Conservation (phyloP, 2,329 filamentous ascomycete species). For the Neonectria magnoliae region DNA sequence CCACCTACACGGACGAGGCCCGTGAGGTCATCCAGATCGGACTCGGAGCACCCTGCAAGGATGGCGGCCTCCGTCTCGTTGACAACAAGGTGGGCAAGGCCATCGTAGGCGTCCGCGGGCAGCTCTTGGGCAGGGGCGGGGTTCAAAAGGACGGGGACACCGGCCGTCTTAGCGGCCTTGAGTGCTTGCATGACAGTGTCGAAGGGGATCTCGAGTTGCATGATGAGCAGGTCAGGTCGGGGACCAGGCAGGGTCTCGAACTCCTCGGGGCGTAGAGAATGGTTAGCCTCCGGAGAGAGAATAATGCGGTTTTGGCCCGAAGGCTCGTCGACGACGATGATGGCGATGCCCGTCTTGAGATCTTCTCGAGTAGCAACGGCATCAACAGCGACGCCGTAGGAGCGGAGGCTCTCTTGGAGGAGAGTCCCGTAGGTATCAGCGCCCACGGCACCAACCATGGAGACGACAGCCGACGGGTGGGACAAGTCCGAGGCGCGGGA, state of each 20-base stretch:
- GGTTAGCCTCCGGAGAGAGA: constrained; percentile 77
- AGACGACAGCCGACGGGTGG: constrained; percentile 57
- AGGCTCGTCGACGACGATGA: constrained; percentile 79
- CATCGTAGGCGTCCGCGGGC: constrained; percentile 71
- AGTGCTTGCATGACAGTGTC: constrained; percentile 72
- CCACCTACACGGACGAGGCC: constrained; percentile 60
- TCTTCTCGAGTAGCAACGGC: constrained; percentile 57
- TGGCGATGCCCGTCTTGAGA: constrained; percentile 73
- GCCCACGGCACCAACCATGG: constrained; percentile 81
- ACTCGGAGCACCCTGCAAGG: constrained; percentile 66
- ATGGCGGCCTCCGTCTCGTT: constrained; percentile 91
- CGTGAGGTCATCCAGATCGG: constrained; percentile 57
- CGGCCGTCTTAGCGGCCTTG: constrained; percentile 55
- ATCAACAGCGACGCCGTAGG: constrained; percentile 70
- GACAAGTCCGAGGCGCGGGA: constrained; percentile 63
- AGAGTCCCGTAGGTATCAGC: constrained; percentile 71
- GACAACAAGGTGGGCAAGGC: constrained; percentile 82
- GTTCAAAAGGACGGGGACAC: constrained; percentile 79
- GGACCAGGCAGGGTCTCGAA: constrained; percentile 48
- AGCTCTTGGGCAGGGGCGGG: constrained; percentile 80
- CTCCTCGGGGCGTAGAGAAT: constrained; percentile 52
- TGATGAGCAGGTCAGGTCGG: constrained; percentile 71
- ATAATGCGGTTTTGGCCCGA: constrained; percentile 82
- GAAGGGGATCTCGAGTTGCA: constrained; percentile 82
- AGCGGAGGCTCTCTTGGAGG: constrained; percentile 66